Evolutionary conservation across 257 asterid genomes (phyloP), one percentile per base, ranked within the genome.

Genomic region (Ocimum tenuiflorum): DNA sequence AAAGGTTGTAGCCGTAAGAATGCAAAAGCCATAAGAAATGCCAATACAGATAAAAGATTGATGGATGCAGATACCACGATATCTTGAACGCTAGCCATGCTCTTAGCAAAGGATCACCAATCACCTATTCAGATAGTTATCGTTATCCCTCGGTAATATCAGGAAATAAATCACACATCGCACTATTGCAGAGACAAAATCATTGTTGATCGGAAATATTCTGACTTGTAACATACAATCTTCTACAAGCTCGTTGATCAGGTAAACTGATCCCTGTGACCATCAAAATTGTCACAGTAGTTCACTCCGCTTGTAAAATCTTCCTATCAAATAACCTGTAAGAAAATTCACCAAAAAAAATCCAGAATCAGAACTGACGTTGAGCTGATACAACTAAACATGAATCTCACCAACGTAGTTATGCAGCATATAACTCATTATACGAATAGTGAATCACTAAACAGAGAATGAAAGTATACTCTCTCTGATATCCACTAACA

Each of bases 1-100:
- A 91, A 12, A 27, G 98, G 98, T 67, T 91, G 98, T 71, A 91
- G 96, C 5, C 98, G 77, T 50, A 91, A 62, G 75, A 91, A 82
- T 6, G 98, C 95, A 77, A 91, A 91, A 15, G 91, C 96, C 72
- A 88, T 45, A 42, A 91, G 95, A 76, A 91, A 91, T 17, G 85
- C 84, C 71, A 91, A 45, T 63, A 95, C 96, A 50, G 96, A 83
- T 56, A 86, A 67, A 66, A 91, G 94, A 78, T 91, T 91, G 77
- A 91, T 82, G 24, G 82, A 67, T 35, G 98, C 98, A 46, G 94
- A 74, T 53, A 81, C 83, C 9, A 51, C 22, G 41, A 91, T 83
- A 79, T 91, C 98, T 42, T 80, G 77, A 57, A 84, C 71, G 65
- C 88, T 84, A 60, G 98, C 98, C 98, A 91, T 91, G 18, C 53